Conservation (phyloP, 306 rosid species). For the Ormosia emarginata region DNA sequence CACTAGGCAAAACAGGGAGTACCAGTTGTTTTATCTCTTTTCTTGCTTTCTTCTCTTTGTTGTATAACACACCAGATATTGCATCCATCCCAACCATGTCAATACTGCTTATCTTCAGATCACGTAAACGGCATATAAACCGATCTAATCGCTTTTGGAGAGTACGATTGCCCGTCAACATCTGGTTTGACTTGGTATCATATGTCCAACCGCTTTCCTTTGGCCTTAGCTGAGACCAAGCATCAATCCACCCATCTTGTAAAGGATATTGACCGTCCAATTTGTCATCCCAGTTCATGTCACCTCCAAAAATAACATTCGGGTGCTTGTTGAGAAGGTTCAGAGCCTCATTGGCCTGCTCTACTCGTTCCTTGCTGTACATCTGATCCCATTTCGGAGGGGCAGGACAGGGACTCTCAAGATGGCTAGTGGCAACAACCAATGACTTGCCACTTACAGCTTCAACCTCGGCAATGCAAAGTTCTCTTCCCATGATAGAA, state of each 20-base stretch:
- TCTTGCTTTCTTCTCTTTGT: constrained; percentile 75
- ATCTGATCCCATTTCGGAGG: constrained; percentile 96
- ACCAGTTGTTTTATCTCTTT: constrained; percentile 60
- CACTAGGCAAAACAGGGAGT: constrained; percentile 92
- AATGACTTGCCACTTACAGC: constrained; percentile 41
- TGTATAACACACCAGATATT: constrained; percentile 52
- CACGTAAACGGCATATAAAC: constrained; percentile 57
- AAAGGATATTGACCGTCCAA: constrained; percentile 74
- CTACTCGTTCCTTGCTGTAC: constrained; percentile 88
- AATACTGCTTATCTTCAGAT: constrained; percentile 55
- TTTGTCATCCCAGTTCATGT: constrained; percentile 98
- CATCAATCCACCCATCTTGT: constrained; percentile 73
- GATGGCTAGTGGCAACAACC: constrained; percentile 89
- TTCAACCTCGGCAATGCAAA: constrained; percentile 77
- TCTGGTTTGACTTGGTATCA: constrained; percentile 87
- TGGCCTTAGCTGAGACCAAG: constrained; percentile 65
- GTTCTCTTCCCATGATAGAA: constrained; percentile 86
- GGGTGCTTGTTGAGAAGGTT: constrained; percentile 52
- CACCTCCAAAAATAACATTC: constrained; percentile 84
- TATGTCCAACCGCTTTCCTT: constrained; percentile 84
- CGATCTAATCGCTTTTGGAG: constrained; percentile 81
- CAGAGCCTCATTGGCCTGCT: constrained; percentile 72
- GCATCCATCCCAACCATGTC: constrained; percentile 82
- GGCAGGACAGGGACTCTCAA: constrained; percentile 85
- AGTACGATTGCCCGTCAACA: constrained; percentile 69